Evolutionary conservation across 176 grass and related monocot genomes (phyloP).

Genomic region (Luzula sylvatica): DNA sequence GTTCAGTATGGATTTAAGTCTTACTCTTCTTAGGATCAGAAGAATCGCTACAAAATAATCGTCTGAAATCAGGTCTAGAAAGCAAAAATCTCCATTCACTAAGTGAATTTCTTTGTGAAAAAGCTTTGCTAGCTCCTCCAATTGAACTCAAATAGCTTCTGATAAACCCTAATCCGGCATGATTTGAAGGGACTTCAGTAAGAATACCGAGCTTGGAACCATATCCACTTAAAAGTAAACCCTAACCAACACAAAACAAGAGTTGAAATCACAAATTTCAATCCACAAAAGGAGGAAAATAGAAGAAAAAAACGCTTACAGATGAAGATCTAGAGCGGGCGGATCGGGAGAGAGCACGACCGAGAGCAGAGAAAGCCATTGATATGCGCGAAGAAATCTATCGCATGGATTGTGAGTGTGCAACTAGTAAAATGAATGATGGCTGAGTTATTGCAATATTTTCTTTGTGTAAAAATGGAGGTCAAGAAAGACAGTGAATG

Average conservation of each 20-base stretch:
- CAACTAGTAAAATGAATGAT: slow-evolving; percentile 3
- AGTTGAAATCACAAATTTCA: not conserved
- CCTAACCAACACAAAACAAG: slow-evolving; percentile 21
- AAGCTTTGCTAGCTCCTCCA: slow-evolving; percentile 18
- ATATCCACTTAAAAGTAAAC: slow-evolving; percentile 25
- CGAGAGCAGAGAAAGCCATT: slow-evolving; percentile 60
- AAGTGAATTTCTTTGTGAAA: slow-evolving; percentile 16
- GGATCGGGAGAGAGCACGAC: slow-evolving; percentile 59
- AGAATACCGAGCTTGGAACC: slow-evolving; percentile 15
- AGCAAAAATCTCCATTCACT: slow-evolving; percentile 52
- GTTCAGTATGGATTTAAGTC: slow-evolving; percentile 5
- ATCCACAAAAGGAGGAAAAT: not conserved
- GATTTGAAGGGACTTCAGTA: slow-evolving; percentile 17
- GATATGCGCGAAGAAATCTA: not conserved
- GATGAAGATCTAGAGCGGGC: slow-evolving; percentile 36
- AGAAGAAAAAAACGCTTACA: slow-evolving; percentile 15
- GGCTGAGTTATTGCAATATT: slow-evolving; percentile 1
- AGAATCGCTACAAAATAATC: slow-evolving; percentile 38
- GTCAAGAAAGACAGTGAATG: not conserved
- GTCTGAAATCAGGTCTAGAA: slow-evolving; percentile 40
- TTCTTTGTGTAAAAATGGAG: not conserved
- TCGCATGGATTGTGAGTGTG: slow-evolving; percentile 19
- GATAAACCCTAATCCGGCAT: slow-evolving; percentile 25
- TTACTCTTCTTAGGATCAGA: slow-evolving; percentile 49
- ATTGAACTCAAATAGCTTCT: slow-evolving; percentile 49